Evolutionary conservation across 352 stramenopile species (phyloP).

Genomic region (Phytopythium cucurbitacearum): DNA sequence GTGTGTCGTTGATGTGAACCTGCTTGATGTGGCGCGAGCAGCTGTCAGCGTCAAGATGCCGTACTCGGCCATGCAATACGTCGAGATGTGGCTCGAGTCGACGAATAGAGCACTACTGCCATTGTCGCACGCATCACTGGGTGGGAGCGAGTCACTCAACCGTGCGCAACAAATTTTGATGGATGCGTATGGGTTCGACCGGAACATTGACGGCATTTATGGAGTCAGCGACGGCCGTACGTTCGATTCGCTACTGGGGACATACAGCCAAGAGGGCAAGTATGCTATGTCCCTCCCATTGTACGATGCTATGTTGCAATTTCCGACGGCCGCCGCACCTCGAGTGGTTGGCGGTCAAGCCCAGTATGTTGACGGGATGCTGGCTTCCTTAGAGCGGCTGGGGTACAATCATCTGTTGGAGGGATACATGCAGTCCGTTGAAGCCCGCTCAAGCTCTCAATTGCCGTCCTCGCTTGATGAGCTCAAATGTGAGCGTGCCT

Average conservation of each 20-base stretch:
- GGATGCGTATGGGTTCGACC: slow-evolving; percentile 55
- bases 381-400: slow-evolving; percentile 55
- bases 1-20: slow-evolving; percentile 56
- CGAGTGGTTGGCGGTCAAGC: background rate
- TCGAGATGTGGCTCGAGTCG: slow-evolving; percentile 85
- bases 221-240: slow-evolving; percentile 74
- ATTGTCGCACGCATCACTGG: slow-evolving; percentile 5
- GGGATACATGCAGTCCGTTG: slow-evolving; percentile 38
- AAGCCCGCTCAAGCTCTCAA: background rate
- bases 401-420: slow-evolving; percentile 74
- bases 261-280: slow-evolving; percentile 63
- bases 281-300: slow-evolving; percentile 61
- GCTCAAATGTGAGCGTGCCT: slow-evolving; percentile 74
- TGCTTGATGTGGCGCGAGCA: slow-evolving; percentile 59
- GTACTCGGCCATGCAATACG: slow-evolving; percentile 86
- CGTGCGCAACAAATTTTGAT: slow-evolving; percentile 45
- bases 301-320: slow-evolving; percentile 71
- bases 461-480: slow-evolving; percentile 18
- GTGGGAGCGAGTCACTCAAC: background rate
- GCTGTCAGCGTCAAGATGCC: slow-evolving; percentile 78
- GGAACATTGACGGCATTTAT: slow-evolving; percentile 70
- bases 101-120: slow-evolving; percentile 43
- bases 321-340: slow-evolving; percentile 13
- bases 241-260: slow-evolving; percentile 62
- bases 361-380: slow-evolving; percentile 35